These are phyloP conservation scores for Apiotrichum veenhuisii DNA, from an alignment of 1,284 basidiomycete genomes.

Conservation along the genomic window DNA sequence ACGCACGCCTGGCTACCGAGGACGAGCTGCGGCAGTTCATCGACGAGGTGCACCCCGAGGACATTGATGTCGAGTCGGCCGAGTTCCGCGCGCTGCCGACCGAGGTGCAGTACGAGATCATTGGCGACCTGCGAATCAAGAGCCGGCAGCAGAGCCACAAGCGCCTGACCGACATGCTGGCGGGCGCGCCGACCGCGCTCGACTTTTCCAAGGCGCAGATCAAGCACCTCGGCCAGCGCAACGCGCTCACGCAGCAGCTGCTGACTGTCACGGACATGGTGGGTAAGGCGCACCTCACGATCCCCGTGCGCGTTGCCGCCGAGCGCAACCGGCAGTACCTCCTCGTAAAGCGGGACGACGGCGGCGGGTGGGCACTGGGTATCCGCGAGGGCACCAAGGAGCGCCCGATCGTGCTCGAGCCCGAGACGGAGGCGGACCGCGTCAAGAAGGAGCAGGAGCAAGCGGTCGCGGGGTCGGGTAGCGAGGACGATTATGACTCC, in stretches of 20 bases:
- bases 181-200: conserved; percentile 71
- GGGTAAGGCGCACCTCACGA: conserved; percentile 75
- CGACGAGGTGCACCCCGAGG: conserved; percentile 85
- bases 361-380: conserved; percentile 91
- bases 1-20: conserved; percentile 88
- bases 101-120: conserved; percentile 96
- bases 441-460: conserved; percentile 14
- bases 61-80: conserved; percentile 80
- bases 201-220: conserved; percentile 97
- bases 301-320: conserved; percentile 88
- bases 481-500: conserved; percentile 36
- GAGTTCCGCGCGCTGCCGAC: conserved; percentile 91
- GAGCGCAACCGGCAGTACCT: conserved; percentile 92
- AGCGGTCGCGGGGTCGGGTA: conserved; percentile 13
- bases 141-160: conserved; percentile 91
- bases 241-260: conserved; percentile 90
- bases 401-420: conserved; percentile 75
- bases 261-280: conserved; percentile 89
- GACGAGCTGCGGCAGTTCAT: conserved; percentile 86
- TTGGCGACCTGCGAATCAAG: conserved; percentile 88
- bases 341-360: conserved; percentile 78
- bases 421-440: conserved; percentile 28
- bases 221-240: conserved; percentile 80
- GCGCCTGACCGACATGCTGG: conserved; percentile 86
- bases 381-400: conserved; percentile 70